These are phyloP conservation scores for Globisporangium nodosum DNA, from an alignment of 352 stramenopile species.

Conservation along the genomic window DNA sequence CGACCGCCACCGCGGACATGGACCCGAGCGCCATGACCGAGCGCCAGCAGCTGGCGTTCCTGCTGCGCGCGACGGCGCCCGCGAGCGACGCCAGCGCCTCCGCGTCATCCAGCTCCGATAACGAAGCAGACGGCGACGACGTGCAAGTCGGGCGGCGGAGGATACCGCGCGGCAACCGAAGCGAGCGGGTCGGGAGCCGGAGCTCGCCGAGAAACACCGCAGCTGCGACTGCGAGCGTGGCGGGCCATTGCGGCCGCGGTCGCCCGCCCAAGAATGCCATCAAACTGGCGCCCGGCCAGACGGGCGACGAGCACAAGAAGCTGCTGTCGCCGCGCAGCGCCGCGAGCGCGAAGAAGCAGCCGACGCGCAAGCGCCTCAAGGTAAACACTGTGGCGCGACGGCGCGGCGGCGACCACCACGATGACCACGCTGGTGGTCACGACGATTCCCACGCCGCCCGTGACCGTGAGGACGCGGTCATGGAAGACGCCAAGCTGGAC, in stretches of 20 bases:
- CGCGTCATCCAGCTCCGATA: background rate
- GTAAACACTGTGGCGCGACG: background rate
- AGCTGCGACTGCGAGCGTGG: conserved; percentile 1
- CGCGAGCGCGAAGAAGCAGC: background rate
- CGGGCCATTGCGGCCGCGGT: conserved; percentile 15
- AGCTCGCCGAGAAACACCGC: background rate
- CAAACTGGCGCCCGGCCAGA: conserved; percentile 10
- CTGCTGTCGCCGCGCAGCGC: conserved; percentile 6
- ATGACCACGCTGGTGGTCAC: too few species aligned
- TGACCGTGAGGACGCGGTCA: background rate
- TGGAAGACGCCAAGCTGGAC: background rate
- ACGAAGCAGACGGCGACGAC: background rate
- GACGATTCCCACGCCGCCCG: too few species aligned
- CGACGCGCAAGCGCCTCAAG: background rate
- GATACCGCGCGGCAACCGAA: background rate
- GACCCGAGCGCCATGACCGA: conserved; percentile 76
- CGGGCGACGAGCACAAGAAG: conserved; percentile 1
- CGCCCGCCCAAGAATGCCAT: conserved; percentile 22
- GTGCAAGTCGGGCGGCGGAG: background rate
- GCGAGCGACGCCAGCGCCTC: conserved; percentile 19
- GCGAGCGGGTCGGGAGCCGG: background rate
- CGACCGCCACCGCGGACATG: conserved; percentile 11
- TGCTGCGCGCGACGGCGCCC: conserved; percentile 60
- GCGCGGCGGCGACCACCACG: background rate
- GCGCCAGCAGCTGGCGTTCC: conserved; percentile 71